Conservation (phyloP, 176 grass and related monocot genomes). For the Calamus simplicifolius region DNA sequence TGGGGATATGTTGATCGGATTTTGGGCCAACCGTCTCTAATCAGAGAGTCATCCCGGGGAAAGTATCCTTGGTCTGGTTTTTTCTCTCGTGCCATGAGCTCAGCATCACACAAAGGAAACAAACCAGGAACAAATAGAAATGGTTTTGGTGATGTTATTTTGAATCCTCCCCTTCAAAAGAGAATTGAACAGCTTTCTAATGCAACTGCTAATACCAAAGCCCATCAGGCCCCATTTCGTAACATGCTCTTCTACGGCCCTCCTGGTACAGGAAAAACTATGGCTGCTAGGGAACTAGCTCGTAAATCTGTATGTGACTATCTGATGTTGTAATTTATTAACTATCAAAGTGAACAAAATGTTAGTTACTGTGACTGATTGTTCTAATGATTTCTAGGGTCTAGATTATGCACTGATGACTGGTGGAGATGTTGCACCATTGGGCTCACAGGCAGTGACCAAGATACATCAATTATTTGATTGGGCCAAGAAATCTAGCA, state of each 20-base stretch:
- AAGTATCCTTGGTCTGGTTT: conserved; percentile 86
- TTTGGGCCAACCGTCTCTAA: conserved; percentile 91
- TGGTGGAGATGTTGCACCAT: conserved; percentile 94
- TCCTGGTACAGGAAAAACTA: conserved; percentile 96
- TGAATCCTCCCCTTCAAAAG: conserved; percentile 88
- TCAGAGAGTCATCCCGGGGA: conserved; percentile 93
- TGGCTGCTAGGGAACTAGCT: conserved; percentile 88
- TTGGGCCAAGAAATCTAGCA: conserved; percentile 95
- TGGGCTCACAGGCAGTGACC: conserved; percentile 92
- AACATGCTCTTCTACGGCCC: conserved; percentile 99
- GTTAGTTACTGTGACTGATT: not conserved
- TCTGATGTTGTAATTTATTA: not conserved
- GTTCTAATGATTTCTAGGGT: conserved; percentile 29
- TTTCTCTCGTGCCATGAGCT: conserved; percentile 50
- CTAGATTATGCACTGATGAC: conserved; percentile 99
- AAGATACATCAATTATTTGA: conserved; percentile 99
- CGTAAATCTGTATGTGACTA: conserved; percentile 63
- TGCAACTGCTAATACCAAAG: conserved; percentile 93
- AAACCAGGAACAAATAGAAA: conserved; percentile 51
- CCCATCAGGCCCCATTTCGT: conserved; percentile 95
- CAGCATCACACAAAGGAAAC: conserved; percentile 46
- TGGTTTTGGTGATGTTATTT: conserved; percentile 97
- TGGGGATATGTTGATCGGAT: conserved; percentile 99
- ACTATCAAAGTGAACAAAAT: not conserved
- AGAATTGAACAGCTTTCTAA: conserved; percentile 80